Evolutionary conservation across 768 basidiomycete genomes (phyloP), one percentile per base, ranked within the genome.

Genomic region (Royoungia palumana): DNA sequence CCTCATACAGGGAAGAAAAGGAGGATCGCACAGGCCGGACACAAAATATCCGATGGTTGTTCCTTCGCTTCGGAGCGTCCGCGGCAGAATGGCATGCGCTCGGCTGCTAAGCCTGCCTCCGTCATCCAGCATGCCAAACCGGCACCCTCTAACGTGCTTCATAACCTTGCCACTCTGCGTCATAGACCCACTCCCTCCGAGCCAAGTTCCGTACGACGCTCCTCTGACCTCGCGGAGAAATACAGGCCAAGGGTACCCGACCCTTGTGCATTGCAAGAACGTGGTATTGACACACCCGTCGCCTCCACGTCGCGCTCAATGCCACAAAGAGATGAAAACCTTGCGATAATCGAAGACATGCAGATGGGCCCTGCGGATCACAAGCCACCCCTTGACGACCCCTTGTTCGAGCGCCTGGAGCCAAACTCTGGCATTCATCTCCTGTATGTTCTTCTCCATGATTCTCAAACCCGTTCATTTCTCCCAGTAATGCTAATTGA

Each of bases 351-450:
- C 7, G 88, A 96, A 55, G 80, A 86, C 24, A 74, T 99, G 13
- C 69, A 81, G 54, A 74, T 82, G 39, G 94, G 94, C 0, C 92
- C 94, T 8, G 74, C 74, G 41, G 83, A 93, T 34, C 87, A 90
- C 64, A 80, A 71, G 13, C 72, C 88, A 14, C 79, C 82, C 0
- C 70, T 72, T 28, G 85, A 88, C 19, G 93, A 94, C 61, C 87
- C 88, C 0, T 58, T 72, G 14, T 99, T 94, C 60, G 74, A 85
- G 53, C 78, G 72, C 42, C 64, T 94, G 5, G 96, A 99, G 64
- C 96, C 96, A 1, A 89, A 96, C 69, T 94, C 93, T 24, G 81
- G 85, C 6, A 95, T 97, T 41, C 77, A 84, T 43, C 75, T 99
- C 21, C 75, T 68, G 94, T 96, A 62, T 49, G 89, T 78, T 20